Evolutionary conservation across 805 yeast genomes (phyloP).

Genomic region (Saturnispora saitoi): DNA sequence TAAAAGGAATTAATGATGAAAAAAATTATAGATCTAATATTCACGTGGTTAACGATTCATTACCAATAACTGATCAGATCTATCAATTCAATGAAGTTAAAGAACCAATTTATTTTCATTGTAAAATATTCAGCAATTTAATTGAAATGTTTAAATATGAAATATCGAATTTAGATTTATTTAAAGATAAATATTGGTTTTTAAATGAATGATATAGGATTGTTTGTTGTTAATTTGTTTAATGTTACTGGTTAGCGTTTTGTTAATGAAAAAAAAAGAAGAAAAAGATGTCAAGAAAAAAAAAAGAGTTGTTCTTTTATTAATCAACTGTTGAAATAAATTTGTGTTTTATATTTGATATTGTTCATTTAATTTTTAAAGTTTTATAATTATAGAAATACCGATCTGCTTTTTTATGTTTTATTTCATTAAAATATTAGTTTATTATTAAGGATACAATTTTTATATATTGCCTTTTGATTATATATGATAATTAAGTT

Average conservation of each 20-base stretch:
- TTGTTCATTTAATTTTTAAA: neutral
- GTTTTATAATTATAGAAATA: neutral
- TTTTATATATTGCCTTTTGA: neutral
- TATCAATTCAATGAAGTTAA: conserved; percentile 28
- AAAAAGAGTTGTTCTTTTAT: neutral
- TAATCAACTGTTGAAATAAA: neutral
- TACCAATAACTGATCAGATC: conserved; percentile 34
- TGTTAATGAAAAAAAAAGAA: neutral
- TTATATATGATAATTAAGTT: neutral
- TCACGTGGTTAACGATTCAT: conserved; percentile 21
- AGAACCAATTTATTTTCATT: conserved; percentile 43
- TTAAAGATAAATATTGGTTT: conserved; percentile 23
- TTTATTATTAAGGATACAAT: neutral
- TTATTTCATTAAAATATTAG: neutral
- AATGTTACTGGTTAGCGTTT: neutral
- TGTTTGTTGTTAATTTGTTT: neutral
- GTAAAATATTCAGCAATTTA: conserved; percentile 39
- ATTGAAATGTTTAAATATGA: conserved; percentile 38
- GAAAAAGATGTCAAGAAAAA: neutral
- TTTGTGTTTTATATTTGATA: neutral
- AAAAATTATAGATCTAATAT: conserved; percentile 33
- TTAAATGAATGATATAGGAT: conserved; percentile 9
- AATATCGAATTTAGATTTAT: conserved; percentile 22
- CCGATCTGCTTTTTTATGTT: neutral
- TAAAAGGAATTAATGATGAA: conserved; percentile 16